Evolutionary conservation across 495 filamentous ascomycete species (phyloP).

Genomic region (Hypoxylon cercidicola): DNA sequence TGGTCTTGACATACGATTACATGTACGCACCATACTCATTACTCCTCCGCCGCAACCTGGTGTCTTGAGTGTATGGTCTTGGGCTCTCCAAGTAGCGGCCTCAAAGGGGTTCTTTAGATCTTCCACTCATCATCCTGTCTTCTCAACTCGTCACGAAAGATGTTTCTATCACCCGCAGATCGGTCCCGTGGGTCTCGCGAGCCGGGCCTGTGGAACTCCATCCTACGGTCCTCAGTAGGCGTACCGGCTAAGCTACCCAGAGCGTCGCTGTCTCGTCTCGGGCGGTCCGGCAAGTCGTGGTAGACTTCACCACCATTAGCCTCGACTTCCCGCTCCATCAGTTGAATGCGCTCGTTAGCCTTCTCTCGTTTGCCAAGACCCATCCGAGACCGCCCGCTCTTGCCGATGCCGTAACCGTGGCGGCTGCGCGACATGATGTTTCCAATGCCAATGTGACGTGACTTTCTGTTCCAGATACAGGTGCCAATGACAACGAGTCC

Average conservation of each 20-base stretch:
- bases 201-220: conserved; percentile 42
- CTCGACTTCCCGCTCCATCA: conserved; percentile 49
- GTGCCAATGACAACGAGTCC: conserved; percentile 45
- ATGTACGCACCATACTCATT: conserved; percentile 1
- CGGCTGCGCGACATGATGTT: conserved; percentile 54
- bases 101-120: conserved; percentile 20
- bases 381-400: conserved; percentile 46
- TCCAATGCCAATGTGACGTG: conserved; percentile 50
- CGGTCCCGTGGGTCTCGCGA: conserved; percentile 16
- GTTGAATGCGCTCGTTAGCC: conserved; percentile 50
- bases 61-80: conserved; percentile 9
- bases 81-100: background rate
- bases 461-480: conserved; percentile 51
- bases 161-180: conserved; percentile 31
- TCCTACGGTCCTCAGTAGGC: conserved; percentile 46
- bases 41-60: background rate
- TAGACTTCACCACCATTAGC: conserved; percentile 43
- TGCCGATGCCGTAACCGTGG: conserved; percentile 47
- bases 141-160: conserved; percentile 50
- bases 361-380: conserved; percentile 34
- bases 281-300: conserved; percentile 40
- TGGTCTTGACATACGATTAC: background rate
- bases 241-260: conserved; percentile 53
- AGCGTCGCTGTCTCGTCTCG: conserved; percentile 52
- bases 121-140: conserved; percentile 45